Evolutionary conservation across 257 asterid genomes (phyloP), one percentile per base, ranked within the genome.

Genomic region (Nicotiana sylvestris): DNA sequence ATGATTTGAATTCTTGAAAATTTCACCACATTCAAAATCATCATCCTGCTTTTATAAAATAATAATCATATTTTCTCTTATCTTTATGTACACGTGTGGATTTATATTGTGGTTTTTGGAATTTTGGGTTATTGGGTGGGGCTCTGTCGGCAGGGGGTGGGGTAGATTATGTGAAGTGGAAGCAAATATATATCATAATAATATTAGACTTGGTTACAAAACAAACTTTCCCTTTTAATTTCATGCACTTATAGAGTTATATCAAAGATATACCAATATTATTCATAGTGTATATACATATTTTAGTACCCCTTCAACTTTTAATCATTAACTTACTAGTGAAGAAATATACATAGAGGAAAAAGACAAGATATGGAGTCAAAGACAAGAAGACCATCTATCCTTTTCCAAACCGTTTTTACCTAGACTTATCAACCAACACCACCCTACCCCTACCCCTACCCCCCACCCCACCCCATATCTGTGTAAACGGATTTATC

Each of bases 381-480:
- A 89, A 89, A 88, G 90, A 89, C 90, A 87, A 84, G 91, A 87
- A 78, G 88, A 84, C 83, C 83, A 86, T 85, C 89, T 83, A 82
- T 91, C 92, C 85, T 85, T 83, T 81, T 89, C 94, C 85, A 81
- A 88, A 88, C 93, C 92, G 93, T 91, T 91, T 84, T 81, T 39
- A 77, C 85, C 91, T 86, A 85, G 85, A 70, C 87, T 80, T 85
- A 82, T 88, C 87, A 84, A 76, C 90, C 84, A 87, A 85, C 91
- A 81, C 77, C 66, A 10, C 55, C 61, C 51, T 76, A 33, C 83
- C 43, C 37, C 81, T 0, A 0, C 37, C 37, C 37, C 35, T 3
- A 1, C 18, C 78, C 78, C 65, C 2, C 39, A 84, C 83, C 85
- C 49, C 68, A 39, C 49, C 7, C 68, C 32, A 10, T 6, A 21